Base-by-base conservation (phyloP, 345 rosid genomes). In the Arabis alpina region DNA sequence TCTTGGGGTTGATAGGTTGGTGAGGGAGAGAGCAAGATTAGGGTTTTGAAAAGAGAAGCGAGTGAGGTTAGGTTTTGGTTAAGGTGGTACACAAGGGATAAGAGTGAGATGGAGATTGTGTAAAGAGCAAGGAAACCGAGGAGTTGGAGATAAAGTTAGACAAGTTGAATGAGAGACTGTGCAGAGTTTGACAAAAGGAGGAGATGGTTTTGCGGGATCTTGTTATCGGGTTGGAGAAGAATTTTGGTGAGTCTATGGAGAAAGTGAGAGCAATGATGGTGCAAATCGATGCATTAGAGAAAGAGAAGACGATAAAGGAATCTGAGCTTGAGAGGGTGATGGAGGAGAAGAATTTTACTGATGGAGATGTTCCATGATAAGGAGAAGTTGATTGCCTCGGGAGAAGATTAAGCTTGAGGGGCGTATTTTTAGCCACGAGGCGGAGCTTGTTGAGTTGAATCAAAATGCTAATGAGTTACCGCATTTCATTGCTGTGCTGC, bases 321-420 rank as follows among this genome's bases (percentile, higher is more conserved):
- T 56, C 45, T 23, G 77, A 41, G 27, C 72, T 90, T 45, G 74
- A 66, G 70, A 67, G 14, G 47, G 28, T 87, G 4, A 58, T 11
- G 25, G 70, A 53, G 49, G 82, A 84, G 76, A 81, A 65, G 15
- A 56, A 50, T 41, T 72, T 39, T 3, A 39, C 58, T 19, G 28
- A 63, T 77, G 74, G 70, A 77, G 60, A 37, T 25, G 28, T 47
- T 66, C 1, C 56, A 40, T 66, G 81, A 76, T 19, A 82, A 73
- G 82, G 78, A 59, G 54, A 72, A 42, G 28, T 63, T 76, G 52
- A 52, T 53, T 87, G 69, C 59, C 69, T 13, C 37, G 50, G 62
- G 84, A 85, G 74, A 91, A 81, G 52, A 34, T 8, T 42, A 86
- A 85, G 77, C 64, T 84, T 10, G 84, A 82, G 70, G 84, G 49